phyloP scores from a whole-genome alignment of 2,329 filamentous ascomycete genomes.

The Aspergillus novoparasiticus region DNA sequence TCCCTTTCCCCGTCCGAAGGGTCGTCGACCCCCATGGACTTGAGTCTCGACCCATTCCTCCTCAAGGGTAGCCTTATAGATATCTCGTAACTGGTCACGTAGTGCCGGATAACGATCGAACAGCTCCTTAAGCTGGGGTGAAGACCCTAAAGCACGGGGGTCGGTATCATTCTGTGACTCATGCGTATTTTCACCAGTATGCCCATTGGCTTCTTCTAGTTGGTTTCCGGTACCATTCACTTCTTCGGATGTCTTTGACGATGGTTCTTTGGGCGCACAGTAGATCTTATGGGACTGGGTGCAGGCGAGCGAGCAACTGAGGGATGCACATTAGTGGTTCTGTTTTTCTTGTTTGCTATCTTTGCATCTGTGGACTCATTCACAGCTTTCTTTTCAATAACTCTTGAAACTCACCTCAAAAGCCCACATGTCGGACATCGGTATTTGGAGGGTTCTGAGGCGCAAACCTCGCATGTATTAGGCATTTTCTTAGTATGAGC shows the following conservation, averaged over 20 bases:
- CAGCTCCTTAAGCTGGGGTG: slow-evolving; percentile 39
- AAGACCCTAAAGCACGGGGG: slow-evolving; percentile 26
- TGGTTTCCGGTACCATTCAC: slow-evolving; percentile 11
- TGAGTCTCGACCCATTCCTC: slow-evolving; percentile 44
- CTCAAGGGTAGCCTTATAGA: slow-evolving; percentile 44
- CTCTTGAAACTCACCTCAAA: slow-evolving; percentile 35
- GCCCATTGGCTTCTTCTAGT: slow-evolving; percentile 13
- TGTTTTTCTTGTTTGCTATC: not conserved
- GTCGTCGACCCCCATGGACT: slow-evolving; percentile 25
- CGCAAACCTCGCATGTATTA: slow-evolving; percentile 41
- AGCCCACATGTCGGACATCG: slow-evolving; percentile 42
- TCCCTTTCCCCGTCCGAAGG: slow-evolving; percentile 30
- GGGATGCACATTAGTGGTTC: not conserved
- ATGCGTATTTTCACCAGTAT: slow-evolving; percentile 9
- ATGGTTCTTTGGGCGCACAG: slow-evolving; percentile 37
- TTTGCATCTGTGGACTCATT: not conserved
- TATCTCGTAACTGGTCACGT: slow-evolving; percentile 43
- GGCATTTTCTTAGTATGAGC: slow-evolving; percentile 29
- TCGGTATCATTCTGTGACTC: slow-evolving; percentile 11
- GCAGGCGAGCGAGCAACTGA: slow-evolving; percentile 51
- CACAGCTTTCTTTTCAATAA: not conserved
- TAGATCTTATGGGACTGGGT: slow-evolving; percentile 48
- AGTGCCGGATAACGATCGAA: slow-evolving; percentile 43
- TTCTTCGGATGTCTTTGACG: slow-evolving; percentile 18
- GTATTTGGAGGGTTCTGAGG: slow-evolving; percentile 40